Percentiles rank a stretch among this genome's conserved stretches.
Conservation (phyloP, 495 filamentous ascomycete species). For the Penicillium cosmopolitanum region DNA sequence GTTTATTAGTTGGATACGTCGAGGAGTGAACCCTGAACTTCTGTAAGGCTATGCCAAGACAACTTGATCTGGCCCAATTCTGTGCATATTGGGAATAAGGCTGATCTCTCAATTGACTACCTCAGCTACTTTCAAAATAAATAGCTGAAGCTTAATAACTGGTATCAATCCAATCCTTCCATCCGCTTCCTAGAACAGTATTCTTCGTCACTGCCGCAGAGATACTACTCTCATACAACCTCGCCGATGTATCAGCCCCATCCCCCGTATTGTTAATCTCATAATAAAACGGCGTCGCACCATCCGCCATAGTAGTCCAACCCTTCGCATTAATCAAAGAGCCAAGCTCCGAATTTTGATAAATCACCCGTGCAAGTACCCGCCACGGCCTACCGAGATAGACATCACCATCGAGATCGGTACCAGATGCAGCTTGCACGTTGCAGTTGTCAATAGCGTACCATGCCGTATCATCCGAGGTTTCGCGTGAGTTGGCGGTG, state of each 20-base stretch:
- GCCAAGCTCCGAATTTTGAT: slow-evolving; percentile 60
- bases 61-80: too few species aligned
- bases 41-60: too few species aligned
- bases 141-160: slow-evolving; percentile 13
- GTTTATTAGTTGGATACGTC: too few species aligned
- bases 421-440: slow-evolving; percentile 49
- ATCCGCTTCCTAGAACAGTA: slow-evolving; percentile 56
- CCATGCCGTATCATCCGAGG: slow-evolving; percentile 54
- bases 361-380: slow-evolving; percentile 64
- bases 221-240: slow-evolving; percentile 55
- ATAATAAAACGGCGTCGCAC: slow-evolving; percentile 53
- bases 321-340: slow-evolving; percentile 63
- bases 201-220: slow-evolving; percentile 49
- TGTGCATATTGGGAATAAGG: too few species aligned
- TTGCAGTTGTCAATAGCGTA: slow-evolving; percentile 67
- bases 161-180: slow-evolving; percentile 43
- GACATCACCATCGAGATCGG: slow-evolving; percentile 52
- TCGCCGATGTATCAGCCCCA: slow-evolving; percentile 58
- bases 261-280: slow-evolving; percentile 64
- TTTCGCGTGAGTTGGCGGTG: slow-evolving; percentile 63
- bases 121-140: too few species aligned
- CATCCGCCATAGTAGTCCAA: slow-evolving; percentile 56
- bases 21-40: too few species aligned
- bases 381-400: slow-evolving; percentile 73
- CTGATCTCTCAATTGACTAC: too few species aligned